Evolutionary conservation across 768 basidiomycete genomes (phyloP).

Genomic region (Leccinum broughii): DNA sequence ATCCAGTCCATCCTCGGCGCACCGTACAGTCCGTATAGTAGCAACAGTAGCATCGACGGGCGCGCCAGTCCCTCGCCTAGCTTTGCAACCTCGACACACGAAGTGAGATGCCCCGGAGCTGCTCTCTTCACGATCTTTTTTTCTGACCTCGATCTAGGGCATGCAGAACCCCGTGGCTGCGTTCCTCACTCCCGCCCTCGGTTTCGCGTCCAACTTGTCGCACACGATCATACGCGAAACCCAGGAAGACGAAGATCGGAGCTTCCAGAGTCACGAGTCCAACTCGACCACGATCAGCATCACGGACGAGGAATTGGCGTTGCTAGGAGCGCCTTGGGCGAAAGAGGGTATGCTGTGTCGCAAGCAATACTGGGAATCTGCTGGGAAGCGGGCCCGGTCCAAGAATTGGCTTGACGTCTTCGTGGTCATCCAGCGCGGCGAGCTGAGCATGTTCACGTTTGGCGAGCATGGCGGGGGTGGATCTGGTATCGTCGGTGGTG

Average conservation of each 20-base stretch:
- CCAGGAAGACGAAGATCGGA: conserved; percentile 83
- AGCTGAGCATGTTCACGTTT: conserved; percentile 95
- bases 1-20: conserved; percentile 74
- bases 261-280: conserved; percentile 63
- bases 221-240: conserved; percentile 96
- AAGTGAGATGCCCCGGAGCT: conserved; percentile 44
- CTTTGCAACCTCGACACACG: conserved; percentile 82
- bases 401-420: conserved; percentile 95
- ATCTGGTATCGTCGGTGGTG: conserved; percentile 80
- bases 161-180: conserved; percentile 63
- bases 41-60: conserved; percentile 81
- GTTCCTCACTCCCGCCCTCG: conserved; percentile 83
- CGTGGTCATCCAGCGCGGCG: conserved; percentile 92
- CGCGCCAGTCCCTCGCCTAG: conserved; percentile 94
- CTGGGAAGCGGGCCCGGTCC: conserved; percentile 81
- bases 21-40: conserved; percentile 82
- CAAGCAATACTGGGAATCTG: conserved; percentile 91
- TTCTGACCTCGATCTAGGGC: conserved; percentile 38
- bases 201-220: conserved; percentile 94
- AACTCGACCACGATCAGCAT: conserved; percentile 79
- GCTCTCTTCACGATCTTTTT: background rate
- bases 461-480: conserved; percentile 68
- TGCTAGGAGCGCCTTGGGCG: conserved; percentile 97
- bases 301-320: conserved; percentile 91
- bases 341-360: conserved; percentile 97